These are phyloP conservation scores for Candida tammaniensis DNA, from an alignment of 805 yeast species.

Conservation along the genomic window DNA sequence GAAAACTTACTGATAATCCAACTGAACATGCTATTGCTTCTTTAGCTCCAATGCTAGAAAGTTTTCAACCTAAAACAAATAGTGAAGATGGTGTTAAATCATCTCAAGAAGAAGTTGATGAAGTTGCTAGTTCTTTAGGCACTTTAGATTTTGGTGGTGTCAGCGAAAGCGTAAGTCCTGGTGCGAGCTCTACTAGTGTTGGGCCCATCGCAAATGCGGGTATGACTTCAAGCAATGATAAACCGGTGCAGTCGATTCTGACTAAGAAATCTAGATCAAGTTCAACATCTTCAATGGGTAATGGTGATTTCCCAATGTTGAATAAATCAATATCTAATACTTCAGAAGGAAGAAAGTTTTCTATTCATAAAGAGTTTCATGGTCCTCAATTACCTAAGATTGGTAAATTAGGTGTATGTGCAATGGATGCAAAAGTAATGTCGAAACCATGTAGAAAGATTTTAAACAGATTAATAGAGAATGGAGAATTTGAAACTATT, in stretches of 20 bases:
- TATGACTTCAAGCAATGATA: background rate
- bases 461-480: slow-evolving; percentile 79
- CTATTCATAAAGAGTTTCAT: slow-evolving; percentile 35
- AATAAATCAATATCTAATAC: slow-evolving; percentile 37
- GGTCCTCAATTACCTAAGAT: slow-evolving; percentile 62
- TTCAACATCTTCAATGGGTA: slow-evolving; percentile 13
- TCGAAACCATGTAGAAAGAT: slow-evolving; percentile 95
- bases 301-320: slow-evolving; percentile 19
- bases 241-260: background rate
- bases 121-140: slow-evolving; percentile 8
- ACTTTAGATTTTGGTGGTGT: background rate
- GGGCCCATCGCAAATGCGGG: background rate
- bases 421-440: slow-evolving; percentile 96
- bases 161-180: background rate
- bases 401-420: slow-evolving; percentile 97
- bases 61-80: slow-evolving; percentile 65
- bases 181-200: background rate
- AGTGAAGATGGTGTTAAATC: slow-evolving; percentile 22
- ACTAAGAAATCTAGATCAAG: slow-evolving; percentile 19
- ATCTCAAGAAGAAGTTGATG: slow-evolving; percentile 15
- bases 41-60: slow-evolving; percentile 74
- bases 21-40: slow-evolving; percentile 68
- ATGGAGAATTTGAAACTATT: slow-evolving; percentile 94
- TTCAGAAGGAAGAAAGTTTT: slow-evolving; percentile 26
- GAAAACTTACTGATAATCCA: slow-evolving; percentile 16